Percentiles rank a stretch among this genome's conserved stretches.
Conservation (phyloP, 1,284 basidiomycete species). For the Fomes fomentarius region DNA sequence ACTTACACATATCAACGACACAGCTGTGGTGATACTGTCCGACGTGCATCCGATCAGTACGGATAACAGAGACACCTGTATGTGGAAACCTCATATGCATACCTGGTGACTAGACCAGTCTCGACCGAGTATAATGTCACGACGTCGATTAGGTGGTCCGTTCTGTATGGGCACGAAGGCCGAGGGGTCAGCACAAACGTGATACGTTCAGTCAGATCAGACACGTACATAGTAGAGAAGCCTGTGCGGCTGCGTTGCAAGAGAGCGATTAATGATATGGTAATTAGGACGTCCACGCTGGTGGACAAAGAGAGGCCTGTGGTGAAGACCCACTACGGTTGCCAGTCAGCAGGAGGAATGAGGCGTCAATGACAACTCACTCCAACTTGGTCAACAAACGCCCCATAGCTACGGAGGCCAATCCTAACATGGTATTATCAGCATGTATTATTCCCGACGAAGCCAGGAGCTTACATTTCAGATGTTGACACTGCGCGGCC, state of each 20-base stretch:
- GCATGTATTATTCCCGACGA: background rate
- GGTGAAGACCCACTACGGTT: constrained; percentile 57
- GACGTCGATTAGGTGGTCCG: constrained; percentile 50
- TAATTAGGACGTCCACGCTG: constrained; percentile 54
- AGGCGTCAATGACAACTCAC: constrained; percentile 14
- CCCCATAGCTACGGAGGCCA: constrained; percentile 34
- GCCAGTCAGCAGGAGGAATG: constrained; percentile 1
- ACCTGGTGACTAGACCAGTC: constrained; percentile 56
- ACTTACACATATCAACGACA: constrained; percentile 53
- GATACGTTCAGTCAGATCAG: background rate
- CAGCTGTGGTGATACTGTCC: constrained; percentile 45
- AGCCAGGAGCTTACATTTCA: constrained; percentile 35
- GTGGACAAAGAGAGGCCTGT: constrained; percentile 54
- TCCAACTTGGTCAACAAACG: constrained; percentile 25
- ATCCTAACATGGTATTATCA: constrained; percentile 32
- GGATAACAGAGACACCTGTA: background rate
- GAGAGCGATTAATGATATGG: constrained; percentile 48
- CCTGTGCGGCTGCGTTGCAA: constrained; percentile 46
- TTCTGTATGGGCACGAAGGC: constrained; percentile 30
- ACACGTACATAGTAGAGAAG: constrained; percentile 41
- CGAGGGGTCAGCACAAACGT: background rate
- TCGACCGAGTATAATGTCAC: constrained; percentile 57
- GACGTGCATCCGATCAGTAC: constrained; percentile 5
- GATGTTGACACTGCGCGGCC: constrained; percentile 35
- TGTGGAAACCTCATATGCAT: background rate